These are phyloP conservation scores for Cladophialophora immunda DNA, from an alignment of 2,329 filamentous ascomycete species.

Conservation along the genomic window DNA sequence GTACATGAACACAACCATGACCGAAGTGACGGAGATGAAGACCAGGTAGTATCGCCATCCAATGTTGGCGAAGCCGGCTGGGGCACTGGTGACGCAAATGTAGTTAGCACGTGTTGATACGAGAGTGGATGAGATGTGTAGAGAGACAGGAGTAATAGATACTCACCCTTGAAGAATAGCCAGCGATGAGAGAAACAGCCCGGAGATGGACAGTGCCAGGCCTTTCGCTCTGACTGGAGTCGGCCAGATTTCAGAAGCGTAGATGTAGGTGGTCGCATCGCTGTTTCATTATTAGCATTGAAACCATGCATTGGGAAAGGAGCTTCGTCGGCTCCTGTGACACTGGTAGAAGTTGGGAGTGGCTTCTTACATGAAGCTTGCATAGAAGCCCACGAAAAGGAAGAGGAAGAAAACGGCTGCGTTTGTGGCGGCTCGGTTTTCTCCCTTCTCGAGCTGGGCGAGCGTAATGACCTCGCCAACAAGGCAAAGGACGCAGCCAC, in stretches of 20 bases:
- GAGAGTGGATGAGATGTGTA: background rate
- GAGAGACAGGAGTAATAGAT: background rate
- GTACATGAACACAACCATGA: conserved; percentile 74
- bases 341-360: background rate
- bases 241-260: conserved; percentile 27
- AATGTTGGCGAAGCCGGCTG: conserved; percentile 44
- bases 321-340: background rate
- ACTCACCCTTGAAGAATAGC: conserved; percentile 25
- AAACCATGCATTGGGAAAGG: background rate
- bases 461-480: conserved; percentile 53
- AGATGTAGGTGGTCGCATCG: conserved; percentile 22
- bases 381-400: conserved; percentile 51
- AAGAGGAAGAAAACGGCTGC: conserved; percentile 52
- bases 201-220: conserved; percentile 22
- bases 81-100: conserved; percentile 11
- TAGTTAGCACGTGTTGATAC: background rate
- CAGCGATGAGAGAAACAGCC: conserved; percentile 29
- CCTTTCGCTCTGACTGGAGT: conserved; percentile 28
- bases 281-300: conserved; percentile 54
- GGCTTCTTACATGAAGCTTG: conserved; percentile 36
- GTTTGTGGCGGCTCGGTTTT: conserved; percentile 56
- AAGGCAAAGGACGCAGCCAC: conserved; percentile 44
- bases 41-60: conserved; percentile 47
- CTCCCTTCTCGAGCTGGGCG: conserved; percentile 57
- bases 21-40: conserved; percentile 45